Percentiles rank a stretch among this genome's conserved stretches.
Evolutionary conservation across 2,329 filamentous ascomycete species (phyloP).

Genomic region (Chaetomium sp.): DNA sequence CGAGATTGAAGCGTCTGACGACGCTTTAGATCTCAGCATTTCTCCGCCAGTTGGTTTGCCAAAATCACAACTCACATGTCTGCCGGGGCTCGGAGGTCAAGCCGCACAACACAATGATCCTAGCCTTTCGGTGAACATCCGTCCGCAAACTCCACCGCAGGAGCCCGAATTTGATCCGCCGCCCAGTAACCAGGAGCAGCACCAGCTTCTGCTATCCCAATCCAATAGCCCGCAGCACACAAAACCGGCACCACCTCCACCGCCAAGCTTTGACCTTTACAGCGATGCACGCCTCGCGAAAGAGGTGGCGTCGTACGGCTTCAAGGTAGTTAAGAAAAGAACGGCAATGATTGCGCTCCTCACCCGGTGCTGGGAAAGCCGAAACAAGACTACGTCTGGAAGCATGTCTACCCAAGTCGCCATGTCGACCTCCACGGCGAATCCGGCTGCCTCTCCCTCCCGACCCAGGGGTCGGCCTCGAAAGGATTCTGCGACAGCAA

Average conservation of each 20-base stretch:
- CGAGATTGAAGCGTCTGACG: constrained; percentile 28
- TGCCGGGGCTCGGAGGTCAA: neutral
- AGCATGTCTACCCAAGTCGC: constrained; percentile 15
- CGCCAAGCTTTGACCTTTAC: constrained; percentile 62
- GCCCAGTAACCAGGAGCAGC: constrained; percentile 41
- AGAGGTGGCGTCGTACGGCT: constrained; percentile 66
- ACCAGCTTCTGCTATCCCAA: constrained; percentile 35
- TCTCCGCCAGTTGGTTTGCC: neutral
- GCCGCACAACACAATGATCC: neutral
- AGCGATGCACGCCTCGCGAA: constrained; percentile 65
- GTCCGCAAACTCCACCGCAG: neutral
- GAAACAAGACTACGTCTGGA: constrained; percentile 41
- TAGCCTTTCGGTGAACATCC: neutral
- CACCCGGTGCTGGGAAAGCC: constrained; percentile 70
- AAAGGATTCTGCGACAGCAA: constrained; percentile 35
- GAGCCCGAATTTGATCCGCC: constrained; percentile 33
- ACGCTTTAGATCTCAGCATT: neutral
- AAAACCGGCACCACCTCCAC: constrained; percentile 26
- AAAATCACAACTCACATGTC: no score
- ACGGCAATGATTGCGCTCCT: constrained; percentile 70
- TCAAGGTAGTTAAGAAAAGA: constrained; percentile 70
- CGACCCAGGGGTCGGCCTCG: constrained; percentile 41
- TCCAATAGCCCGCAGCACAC: constrained; percentile 21
- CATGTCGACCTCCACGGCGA: constrained; percentile 29
- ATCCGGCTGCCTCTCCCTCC: constrained; percentile 16